A percentile compares a stretch with the other conserved stretches of the same genome.
phyloP scores from a whole-genome alignment of 345 rosid species.

The Hibiscus mutabilis region DNA sequence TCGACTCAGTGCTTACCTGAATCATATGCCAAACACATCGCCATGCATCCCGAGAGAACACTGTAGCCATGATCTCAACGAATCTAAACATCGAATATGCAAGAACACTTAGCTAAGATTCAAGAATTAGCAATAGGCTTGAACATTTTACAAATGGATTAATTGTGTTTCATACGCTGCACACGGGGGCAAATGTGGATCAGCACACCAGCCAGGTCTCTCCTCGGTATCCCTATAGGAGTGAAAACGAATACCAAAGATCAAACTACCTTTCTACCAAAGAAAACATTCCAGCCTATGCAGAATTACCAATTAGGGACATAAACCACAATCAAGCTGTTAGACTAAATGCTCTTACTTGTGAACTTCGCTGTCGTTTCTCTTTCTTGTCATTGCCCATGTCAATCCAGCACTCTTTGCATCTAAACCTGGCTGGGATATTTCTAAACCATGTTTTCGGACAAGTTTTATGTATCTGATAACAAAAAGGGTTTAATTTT shows the following conservation, averaged over 20 bases:
- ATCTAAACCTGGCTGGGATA: conserved; percentile 94
- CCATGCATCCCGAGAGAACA: conserved; percentile 91
- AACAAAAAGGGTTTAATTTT: conserved; percentile 5
- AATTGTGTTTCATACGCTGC: conserved; percentile 61
- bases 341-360: conserved; percentile 38
- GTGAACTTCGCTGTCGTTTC: conserved; percentile 79
- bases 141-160: background rate
- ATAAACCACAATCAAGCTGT: background rate
- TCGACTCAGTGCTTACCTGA: conserved; percentile 40
- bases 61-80: conserved; percentile 98
- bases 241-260: conserved; percentile 1
- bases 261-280: background rate
- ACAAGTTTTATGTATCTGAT: conserved; percentile 70
- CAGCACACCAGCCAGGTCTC: conserved; percentile 77
- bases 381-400: conserved; percentile 93
- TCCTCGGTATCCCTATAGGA: conserved; percentile 62
- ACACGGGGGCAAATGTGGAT: conserved; percentile 85
- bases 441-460: conserved; percentile 76
- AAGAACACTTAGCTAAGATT: background rate
- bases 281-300: background rate
- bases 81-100: conserved; percentile 40
- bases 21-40: conserved; percentile 96
- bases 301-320: background rate
- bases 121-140: background rate
- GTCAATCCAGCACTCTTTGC: conserved; percentile 68